Evolutionary conservation across 208 protist genomes (phyloP), one percentile per base, ranked within the genome.

Genomic region (Acanthamoeba culbertsoni): DNA sequence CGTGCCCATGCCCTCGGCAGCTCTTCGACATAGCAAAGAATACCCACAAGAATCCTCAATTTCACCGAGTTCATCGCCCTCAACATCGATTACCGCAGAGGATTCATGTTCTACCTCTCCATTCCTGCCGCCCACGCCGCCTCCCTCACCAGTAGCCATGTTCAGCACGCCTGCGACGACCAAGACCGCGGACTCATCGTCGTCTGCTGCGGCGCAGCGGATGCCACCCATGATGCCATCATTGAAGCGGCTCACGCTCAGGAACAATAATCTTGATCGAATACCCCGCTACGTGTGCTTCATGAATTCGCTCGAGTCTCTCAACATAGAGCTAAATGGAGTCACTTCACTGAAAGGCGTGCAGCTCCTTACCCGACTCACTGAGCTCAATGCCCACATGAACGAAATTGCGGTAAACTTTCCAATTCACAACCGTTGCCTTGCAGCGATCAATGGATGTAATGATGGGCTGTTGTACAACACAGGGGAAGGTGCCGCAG

Each of bases 201-300:
- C 77, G 20, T 59, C 77, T 7, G 37, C 77, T 23, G 12, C 43
- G 18, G 23, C 48, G 77, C 18, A 26, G 14, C 48, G 59, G 12
- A 3, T 63, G 10, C 48, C 77, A 14, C 77, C 43, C 1, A 62
- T 88, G 77, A 8, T 88, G 43, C 77, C 77, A n/a, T 88, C 77
- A 23, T n/a, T 88, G 51, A 53, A 18, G 77, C 12, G 31, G 33
- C 77, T 88, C 40, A 88, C 35, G n/a, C 40, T 88, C n/a, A 37
- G 77, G 1, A 88, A 88, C 46, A 88, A 88, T 45, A 88, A 88
- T 45, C 77, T 88, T 12, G 77, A 88, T 28, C 77, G 77, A 23
- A 62, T 88, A 8, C 77, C 77, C 20, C 77, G 77, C 77, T 88
- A 63, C 35, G 77, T 88, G n/a, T 88, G 77, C 51, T 63, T 28